Conservation (phyloP, 352 stramenopile genomes). For the Phytophthora idaei region DNA sequence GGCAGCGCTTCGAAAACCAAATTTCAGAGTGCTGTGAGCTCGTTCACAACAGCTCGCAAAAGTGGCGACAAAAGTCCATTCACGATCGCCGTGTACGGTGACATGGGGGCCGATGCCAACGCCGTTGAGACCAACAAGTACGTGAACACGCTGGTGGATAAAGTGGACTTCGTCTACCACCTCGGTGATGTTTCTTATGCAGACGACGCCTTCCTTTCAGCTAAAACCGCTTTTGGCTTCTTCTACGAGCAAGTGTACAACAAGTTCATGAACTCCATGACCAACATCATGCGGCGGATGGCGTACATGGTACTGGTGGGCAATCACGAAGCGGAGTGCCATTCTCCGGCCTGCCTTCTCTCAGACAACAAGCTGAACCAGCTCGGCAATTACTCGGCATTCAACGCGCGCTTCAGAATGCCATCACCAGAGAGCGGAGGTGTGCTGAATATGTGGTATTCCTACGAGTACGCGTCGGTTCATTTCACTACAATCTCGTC, state of each 20-base stretch:
- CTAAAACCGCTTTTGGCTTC: constrained; percentile 29
- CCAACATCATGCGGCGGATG: constrained; percentile 40
- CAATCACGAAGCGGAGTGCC: constrained; percentile 75
- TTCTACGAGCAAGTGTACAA: constrained; percentile 62
- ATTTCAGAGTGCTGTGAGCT: constrained; percentile 30
- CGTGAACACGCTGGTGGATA: constrained; percentile 30
- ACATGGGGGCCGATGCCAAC: constrained; percentile 37
- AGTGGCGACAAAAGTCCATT: constrained; percentile 30
- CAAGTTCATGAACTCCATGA: constrained; percentile 67
- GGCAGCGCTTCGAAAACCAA: constrained; percentile 14
- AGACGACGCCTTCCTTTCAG: constrained; percentile 31
- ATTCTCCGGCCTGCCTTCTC: constrained; percentile 41
- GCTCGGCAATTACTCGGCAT: constrained; percentile 65
- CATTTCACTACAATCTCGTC: constrained; percentile 77
- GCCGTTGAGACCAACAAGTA: constrained; percentile 39
- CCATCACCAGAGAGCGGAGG: constrained; percentile 42
- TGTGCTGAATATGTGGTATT: constrained; percentile 51
- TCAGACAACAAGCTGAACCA: constrained; percentile 28
- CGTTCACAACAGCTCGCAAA: constrained; percentile 41
- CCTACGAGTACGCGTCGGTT: constrained; percentile 46
- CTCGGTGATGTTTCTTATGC: constrained; percentile 43
- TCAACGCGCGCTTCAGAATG: constrained; percentile 47
- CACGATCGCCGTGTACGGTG: constrained; percentile 33
- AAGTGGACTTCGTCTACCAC: constrained; percentile 42
- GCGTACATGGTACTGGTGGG: constrained; percentile 75